Percentiles rank a stretch among this genome's conserved stretches.
phyloP scores from a whole-genome alignment of 495 filamentous ascomycete genomes.

The Aspergillus leporis region DNA sequence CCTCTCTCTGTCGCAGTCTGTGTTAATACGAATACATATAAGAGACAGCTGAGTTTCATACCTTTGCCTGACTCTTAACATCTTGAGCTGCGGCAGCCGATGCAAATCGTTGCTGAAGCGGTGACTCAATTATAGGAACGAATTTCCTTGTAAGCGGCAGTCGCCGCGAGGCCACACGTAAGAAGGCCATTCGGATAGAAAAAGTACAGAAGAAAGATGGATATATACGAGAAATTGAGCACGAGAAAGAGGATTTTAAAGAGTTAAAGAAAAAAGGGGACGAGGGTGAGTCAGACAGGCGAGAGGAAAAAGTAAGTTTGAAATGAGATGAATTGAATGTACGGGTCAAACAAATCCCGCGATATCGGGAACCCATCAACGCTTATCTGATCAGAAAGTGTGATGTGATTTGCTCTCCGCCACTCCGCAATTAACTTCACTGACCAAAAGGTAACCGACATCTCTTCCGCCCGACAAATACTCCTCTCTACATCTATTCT shows the following conservation, averaged over 20 bases:
- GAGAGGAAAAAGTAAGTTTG: conserved; percentile 4
- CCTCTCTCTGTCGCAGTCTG: conserved; percentile 52
- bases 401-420: conserved; percentile 9
- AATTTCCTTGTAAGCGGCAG: conserved; percentile 36
- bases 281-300: conserved; percentile 6
- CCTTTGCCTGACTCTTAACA: conserved; percentile 26
- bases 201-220: conserved; percentile 14
- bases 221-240: conserved; percentile 10
- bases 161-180: conserved; percentile 44
- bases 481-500: not conserved
- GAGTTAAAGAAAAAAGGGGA: conserved; percentile 11
- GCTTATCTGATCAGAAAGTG: conserved; percentile 23
- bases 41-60: not conserved
- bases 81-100: conserved; percentile 31
- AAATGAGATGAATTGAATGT: not conserved
- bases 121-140: conserved; percentile 36
- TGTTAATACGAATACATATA: conserved; percentile 2
- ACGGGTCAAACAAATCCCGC: conserved; percentile 27
- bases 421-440: conserved; percentile 13
- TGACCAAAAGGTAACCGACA: not conserved
- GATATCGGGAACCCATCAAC: conserved; percentile 35
- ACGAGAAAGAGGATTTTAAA: not conserved
- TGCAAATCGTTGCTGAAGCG: conserved; percentile 40
- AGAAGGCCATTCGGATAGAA: conserved; percentile 19
- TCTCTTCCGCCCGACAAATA: not conserved